These are phyloP conservation scores for Dissophora globulifera DNA, from an alignment of 192 early-diverging fungal species.

Conservation along the genomic window DNA sequence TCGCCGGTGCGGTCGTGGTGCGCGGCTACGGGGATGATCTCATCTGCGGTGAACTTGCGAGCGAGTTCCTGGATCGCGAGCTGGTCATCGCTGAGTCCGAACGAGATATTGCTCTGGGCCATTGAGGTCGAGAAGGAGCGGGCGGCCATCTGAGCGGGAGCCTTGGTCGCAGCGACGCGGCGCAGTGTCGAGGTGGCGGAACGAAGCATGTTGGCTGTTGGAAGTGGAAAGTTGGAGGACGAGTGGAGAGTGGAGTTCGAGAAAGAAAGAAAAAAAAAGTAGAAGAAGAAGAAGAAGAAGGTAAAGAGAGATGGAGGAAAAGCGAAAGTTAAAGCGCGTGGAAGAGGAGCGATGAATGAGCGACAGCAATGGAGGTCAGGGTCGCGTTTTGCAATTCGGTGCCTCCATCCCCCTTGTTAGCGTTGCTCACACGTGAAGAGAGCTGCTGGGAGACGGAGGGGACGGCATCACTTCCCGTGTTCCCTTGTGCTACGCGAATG, in stretches of 20 bases:
- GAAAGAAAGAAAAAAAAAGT: slow-evolving; percentile 4
- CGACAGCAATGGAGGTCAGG: no score
- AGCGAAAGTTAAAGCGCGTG: no score
- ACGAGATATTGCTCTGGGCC: slow-evolving; percentile 53
- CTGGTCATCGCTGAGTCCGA: slow-evolving; percentile 86
- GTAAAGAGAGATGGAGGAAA: background rate
- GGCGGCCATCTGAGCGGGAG: slow-evolving; percentile 33
- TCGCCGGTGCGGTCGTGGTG: slow-evolving; percentile 95
- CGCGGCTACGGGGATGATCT: slow-evolving; percentile 91
- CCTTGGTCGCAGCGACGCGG: slow-evolving; percentile 29
- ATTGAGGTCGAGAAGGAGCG: slow-evolving; percentile 49
- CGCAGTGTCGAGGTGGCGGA: slow-evolving; percentile 36
- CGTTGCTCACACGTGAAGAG: no score
- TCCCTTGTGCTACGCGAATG: no score
- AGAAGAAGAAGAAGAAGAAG: slow-evolving; percentile 7
- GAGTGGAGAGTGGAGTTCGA: background rate
- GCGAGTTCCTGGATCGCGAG: slow-evolving; percentile 88
- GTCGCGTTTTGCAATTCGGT: no score
- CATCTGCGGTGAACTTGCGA: slow-evolving; percentile 88
- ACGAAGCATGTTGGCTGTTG: slow-evolving; percentile 33
- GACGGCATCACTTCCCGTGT: no score
- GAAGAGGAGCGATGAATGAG: background rate
- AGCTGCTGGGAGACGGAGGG: no score
- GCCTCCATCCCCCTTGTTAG: no score
- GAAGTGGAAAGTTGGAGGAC: background rate